Evolutionary conservation across 768 basidiomycete species (phyloP), one percentile per base, ranked within the genome.

Genomic region (Phaeotremella skinneri): DNA sequence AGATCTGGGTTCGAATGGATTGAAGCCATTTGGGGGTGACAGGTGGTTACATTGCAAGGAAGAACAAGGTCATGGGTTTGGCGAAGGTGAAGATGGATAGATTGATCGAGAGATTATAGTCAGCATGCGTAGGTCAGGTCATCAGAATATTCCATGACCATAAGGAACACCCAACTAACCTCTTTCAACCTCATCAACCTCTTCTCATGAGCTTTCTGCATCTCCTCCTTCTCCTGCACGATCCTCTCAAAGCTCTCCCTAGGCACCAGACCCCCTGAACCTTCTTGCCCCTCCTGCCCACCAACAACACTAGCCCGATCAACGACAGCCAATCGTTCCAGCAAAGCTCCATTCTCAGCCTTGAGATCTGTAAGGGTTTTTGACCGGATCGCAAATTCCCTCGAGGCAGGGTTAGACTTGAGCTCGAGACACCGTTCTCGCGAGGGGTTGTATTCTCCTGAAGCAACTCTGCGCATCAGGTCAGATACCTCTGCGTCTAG

Each of bases 301-400:
- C 34, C n/a, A 23, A 32, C 58, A 0, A 2, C 69, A 7, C 68
- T 61, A 17, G 59, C 61, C 14, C 54, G 62, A 3, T 51, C 59
- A 25, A 63, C 67, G 20, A 75, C 61, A 27, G 53, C 70, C 55
- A 94, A 69, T 43, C 87, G 79, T 48, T 81, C 82, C 61, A 94
- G 77, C 20, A 97, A 78, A 1, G 89, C 91, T 45, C 84, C 83
- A 70, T 97, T 99, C 80, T 99, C 94, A 42, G 77, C 79, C 76
- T 83, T 85, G 31, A 97, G 79, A 21, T 86, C 79, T 34, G 91
- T 86, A 79, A 97, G 81, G 20, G 82, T 85, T 21, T 82, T 86
- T 62, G 86, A 82, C 49, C 91, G 82, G 27, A 90, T 78, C 45
- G 89, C 88, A 14, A 83, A 83, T 84, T 90, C 90, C 63, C 85